phyloP scores from a whole-genome alignment of 441 rosid species.

The Croton setiger region DNA sequence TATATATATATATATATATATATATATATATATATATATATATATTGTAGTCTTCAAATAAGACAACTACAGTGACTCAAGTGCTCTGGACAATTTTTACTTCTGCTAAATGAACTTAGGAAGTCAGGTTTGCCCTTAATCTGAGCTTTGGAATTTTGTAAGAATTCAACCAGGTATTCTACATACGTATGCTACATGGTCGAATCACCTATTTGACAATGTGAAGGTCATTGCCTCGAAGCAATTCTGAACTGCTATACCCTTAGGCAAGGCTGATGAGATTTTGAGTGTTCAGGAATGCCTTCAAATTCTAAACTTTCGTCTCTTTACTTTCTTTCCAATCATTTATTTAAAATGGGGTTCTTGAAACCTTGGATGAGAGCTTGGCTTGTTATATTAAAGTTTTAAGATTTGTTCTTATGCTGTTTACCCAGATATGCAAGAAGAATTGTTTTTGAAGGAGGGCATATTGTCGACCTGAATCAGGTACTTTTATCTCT shows the following conservation, averaged over 20 bases:
- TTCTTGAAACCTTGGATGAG: background rate
- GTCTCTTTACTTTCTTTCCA: background rate
- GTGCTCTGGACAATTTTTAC: background rate
- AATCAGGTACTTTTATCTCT: slow-evolving; percentile 51
- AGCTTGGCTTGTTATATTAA: slow-evolving; percentile 12
- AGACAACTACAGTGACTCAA: too few relatives aligned
- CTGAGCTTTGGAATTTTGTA: too few relatives aligned
- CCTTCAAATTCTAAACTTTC: background rate
- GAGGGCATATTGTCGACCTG: slow-evolving; percentile 80
- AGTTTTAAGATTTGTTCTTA: slow-evolving; percentile 6
- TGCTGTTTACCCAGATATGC: slow-evolving; percentile 42
- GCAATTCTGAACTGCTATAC: background rate
- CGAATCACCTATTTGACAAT: background rate
- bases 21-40: background rate
- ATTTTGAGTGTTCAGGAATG: background rate
- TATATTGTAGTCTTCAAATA: background rate
- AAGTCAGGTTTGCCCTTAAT: background rate
- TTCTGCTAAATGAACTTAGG: background rate
- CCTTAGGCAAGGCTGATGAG: background rate
- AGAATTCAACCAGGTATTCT: background rate
- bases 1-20: too few relatives aligned
- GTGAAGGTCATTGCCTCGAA: slow-evolving; percentile 1
- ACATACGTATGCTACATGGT: background rate
- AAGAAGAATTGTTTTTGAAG: slow-evolving; percentile 86
- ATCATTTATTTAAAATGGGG: background rate